Evolutionary conservation across 179 eudicot species (phyloP), one percentile per base, ranked within the genome.

Genomic region (Gypsophila paniculata): DNA sequence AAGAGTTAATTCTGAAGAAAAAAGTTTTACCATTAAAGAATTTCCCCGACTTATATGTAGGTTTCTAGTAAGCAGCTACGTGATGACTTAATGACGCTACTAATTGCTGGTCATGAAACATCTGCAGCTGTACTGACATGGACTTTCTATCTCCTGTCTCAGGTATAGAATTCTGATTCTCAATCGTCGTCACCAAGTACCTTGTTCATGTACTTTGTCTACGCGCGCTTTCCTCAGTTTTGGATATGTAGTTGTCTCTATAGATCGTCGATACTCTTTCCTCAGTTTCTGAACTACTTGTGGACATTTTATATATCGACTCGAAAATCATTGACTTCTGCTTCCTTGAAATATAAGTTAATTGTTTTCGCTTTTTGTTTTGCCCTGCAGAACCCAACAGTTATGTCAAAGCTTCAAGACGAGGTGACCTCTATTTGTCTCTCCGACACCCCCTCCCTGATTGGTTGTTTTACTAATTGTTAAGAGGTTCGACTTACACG

Each of bases 21-120:
- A 19, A 32, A 77, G 60, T 54, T 4, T 52, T 17, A 42, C 26
- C 13, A 13, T 44, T 70, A 23, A 65, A 57, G 3, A 25, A 14
- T 53, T 62, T 23, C 13, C 53, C 72, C 62, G 39, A 49, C 32
- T 60, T 42, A 44, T 77, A 34, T 82, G 81, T 76, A 94, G 99
- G 97, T 94, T 76, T 82, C 97, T 52, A 91, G 99, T 85, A 94
- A 94, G 93, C 99, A 94, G 82, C 94, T 94, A 26, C 97, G 97
- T 55, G 99, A 94, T 83, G 99, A 94, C 79, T 78, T 94, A 73
- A 94, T 94, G 99, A 94, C 99, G 64, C 67, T 94, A 85, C 88
- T 94, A 72, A 94, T 94, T 77, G 99, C 99, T 82, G 99, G 99
- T 72, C 99, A 94, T 82, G 99, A 94, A 87, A 94, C 99, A 62